These are phyloP conservation scores for Phlebiopsis gigantea DNA, from an alignment of 768 basidiomycete genomes.

Conservation along the genomic window DNA sequence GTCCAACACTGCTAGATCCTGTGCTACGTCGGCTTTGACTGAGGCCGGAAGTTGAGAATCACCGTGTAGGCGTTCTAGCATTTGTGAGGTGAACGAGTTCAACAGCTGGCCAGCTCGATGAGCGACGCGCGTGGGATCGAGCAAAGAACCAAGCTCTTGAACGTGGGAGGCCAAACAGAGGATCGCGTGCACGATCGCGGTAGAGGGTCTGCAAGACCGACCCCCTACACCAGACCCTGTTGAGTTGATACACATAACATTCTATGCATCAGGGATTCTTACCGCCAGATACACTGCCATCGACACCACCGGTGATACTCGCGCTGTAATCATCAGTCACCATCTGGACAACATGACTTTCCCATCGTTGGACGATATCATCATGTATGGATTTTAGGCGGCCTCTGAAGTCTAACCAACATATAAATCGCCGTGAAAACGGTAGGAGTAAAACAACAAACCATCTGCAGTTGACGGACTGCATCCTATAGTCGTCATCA, in stretches of 20 bases:
- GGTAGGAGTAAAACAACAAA: constrained; percentile 18
- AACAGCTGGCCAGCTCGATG: constrained; percentile 4
- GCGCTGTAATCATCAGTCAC: neutral
- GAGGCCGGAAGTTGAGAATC: neutral
- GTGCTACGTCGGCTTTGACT: neutral
- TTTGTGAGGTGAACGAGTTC: neutral
- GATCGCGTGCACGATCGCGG: constrained; percentile 49
- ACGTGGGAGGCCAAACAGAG: constrained; percentile 47
- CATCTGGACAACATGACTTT: constrained; percentile 32
- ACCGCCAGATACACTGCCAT: no score
- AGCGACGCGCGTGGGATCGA: constrained; percentile 19
- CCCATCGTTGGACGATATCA: constrained; percentile 50
- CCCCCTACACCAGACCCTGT: no score
- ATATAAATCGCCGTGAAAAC: neutral
- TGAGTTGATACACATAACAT: no score
- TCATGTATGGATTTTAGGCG: constrained; percentile 37
- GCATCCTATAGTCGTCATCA: constrained; percentile 42
- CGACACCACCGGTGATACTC: no score
- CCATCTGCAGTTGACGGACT: constrained; percentile 31
- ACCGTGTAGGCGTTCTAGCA: neutral
- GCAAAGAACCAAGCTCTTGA: constrained; percentile 49
- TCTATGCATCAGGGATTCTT: no score
- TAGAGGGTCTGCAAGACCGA: constrained; percentile 36
- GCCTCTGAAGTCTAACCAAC: constrained; percentile 42
- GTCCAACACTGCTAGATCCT: neutral